These are phyloP conservation scores for Glycine tomentella DNA, from an alignment of 306 rosid species.

Conservation along the genomic window DNA sequence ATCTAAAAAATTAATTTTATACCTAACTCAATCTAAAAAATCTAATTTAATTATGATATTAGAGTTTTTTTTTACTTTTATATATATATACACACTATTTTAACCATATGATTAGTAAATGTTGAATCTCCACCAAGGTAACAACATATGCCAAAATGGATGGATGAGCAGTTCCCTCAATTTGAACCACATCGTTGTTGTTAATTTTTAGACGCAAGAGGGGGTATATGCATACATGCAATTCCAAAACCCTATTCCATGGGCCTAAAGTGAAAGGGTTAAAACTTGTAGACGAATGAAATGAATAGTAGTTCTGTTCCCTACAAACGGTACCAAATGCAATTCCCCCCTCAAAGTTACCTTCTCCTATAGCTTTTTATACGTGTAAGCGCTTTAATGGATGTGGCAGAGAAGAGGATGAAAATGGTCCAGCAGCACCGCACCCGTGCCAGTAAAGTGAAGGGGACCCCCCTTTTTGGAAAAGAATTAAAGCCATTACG, in stretches of 20 bases:
- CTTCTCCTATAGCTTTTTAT: constrained; percentile 17
- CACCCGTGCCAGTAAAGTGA: constrained; percentile 50
- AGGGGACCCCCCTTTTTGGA: constrained; percentile 49
- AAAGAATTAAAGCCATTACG: constrained; percentile 55
- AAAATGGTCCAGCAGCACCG: constrained; percentile 59
- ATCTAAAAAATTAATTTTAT: no score
- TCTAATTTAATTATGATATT: no score
- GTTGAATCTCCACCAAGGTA: no score
- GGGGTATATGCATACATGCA: neutral
- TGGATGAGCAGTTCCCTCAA: neutral
- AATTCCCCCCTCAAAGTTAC: constrained; percentile 49
- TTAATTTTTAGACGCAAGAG: no score
- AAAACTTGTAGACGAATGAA: constrained; percentile 33
- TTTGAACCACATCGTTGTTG: neutral
- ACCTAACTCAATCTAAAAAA: no score
- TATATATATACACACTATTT: no score
- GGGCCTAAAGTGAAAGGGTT: constrained; percentile 12
- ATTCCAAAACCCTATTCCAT: neutral
- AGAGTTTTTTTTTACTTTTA: no score
- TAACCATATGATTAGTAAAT: no score
- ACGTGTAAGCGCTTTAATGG: constrained; percentile 49
- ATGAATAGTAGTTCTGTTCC: constrained; percentile 50
- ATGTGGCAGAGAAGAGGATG: constrained; percentile 7
- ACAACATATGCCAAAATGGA: neutral
- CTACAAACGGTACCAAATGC: constrained; percentile 47